Evolutionary conservation across 805 yeast genomes (phyloP), one percentile per base, ranked within the genome.

Genomic region (Candida pseudofarinosa): DNA sequence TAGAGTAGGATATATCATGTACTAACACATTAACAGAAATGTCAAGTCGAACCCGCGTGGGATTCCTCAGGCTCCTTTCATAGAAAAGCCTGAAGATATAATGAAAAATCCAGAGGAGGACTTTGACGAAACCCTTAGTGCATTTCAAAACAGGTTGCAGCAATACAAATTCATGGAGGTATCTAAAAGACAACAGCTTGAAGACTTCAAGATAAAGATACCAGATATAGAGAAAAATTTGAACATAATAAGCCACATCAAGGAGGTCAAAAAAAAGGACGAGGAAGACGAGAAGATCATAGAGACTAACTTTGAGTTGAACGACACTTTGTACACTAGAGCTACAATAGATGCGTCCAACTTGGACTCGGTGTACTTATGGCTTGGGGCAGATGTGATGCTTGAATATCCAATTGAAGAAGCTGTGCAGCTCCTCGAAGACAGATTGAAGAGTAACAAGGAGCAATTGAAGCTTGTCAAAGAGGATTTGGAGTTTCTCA

Each of bases 301-400:
- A 30, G 82, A 79, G 40, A 80, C 89, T n/a, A 85, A 85, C 59
- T 93, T 87, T 59, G 97, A 90, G 63, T 75, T 93, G 56, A 91
- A 93, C 63, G 98, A 93, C 58, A 91, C 99, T 0, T 73, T 93
- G 33, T 91, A 80, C 60, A 85, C 97, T 5, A 80, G 80, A 44
- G 99, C 99, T 0, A 73, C 72, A 31, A 72, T 93, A 26, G 79
- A 79, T 33, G 70, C 79, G 4, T 73, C 81, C 30, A 77, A 76
- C 20, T 59, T 76, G 40, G 63, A 76, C 19, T 61, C 68, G 2
- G 98, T 93, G 1, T 81, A 81, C 49, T 71, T 93, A 38, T 93
- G 99, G 99, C 74, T 93, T n/a, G 99, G 99, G 8, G 99, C 99
- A 0, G 96, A 89, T 53, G 90, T 91, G 6, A 91, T 93, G 98